phyloP scores from a whole-genome alignment of 495 filamentous ascomycete species.

The Aspergillus cavernicola region DNA sequence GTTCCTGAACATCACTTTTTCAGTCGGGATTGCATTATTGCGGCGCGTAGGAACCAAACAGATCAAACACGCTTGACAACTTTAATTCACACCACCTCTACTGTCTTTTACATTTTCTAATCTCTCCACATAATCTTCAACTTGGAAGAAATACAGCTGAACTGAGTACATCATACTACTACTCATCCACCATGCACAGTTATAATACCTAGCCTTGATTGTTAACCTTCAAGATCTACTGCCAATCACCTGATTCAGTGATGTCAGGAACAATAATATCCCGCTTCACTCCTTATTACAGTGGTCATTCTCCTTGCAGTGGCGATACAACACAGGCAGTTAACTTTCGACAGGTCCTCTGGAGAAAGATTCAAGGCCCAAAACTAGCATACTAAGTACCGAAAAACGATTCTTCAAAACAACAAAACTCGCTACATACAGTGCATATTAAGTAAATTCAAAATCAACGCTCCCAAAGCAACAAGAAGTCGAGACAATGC shows the following conservation, averaged over 20 bases:
- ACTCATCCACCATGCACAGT: too few species aligned
- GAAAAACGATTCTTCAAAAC: neutral
- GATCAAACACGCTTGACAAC: constrained; percentile 11
- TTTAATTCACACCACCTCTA: neutral
- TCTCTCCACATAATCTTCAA: too few species aligned
- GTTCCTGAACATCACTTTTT: constrained; percentile 8
- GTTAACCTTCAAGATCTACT: too few species aligned
- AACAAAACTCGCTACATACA: neutral
- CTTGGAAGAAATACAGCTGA: too few species aligned
- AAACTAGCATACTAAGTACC: neutral
- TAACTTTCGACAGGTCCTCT: neutral
- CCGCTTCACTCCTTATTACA: too few species aligned
- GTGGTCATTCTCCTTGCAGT: too few species aligned
- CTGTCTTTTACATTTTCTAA: neutral
- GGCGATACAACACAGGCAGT: too few species aligned
- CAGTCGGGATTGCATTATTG: neutral
- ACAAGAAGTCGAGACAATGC: constrained; percentile 5
- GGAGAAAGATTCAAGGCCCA: neutral
- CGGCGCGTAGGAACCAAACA: constrained; percentile 10
- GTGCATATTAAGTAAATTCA: constrained; percentile 9
- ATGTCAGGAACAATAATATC: too few species aligned
- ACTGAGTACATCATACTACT: too few species aligned
- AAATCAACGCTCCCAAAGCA: constrained; percentile 13
- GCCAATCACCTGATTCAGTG: too few species aligned
- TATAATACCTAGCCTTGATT: too few species aligned